phyloP scores from a whole-genome alignment of 352 stramenopile genomes.

The Phytophthora ramorum region DNA sequence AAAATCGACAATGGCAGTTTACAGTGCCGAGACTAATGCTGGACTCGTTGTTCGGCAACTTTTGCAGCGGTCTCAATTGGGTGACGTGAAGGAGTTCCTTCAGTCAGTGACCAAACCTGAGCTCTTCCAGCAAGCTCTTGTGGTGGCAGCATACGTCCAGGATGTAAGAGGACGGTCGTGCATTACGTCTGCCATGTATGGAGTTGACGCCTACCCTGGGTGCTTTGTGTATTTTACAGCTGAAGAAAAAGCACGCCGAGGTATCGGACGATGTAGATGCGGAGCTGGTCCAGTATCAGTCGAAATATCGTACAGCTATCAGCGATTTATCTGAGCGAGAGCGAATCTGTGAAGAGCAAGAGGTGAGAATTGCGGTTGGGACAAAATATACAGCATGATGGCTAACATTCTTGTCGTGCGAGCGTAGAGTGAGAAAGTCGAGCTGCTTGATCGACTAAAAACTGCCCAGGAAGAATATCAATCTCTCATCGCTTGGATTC shows the following conservation, averaged over 20 bases:
- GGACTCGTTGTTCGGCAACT: slow-evolving; percentile 58
- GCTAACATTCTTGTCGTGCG: neutral
- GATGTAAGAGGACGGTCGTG: slow-evolving; percentile 32
- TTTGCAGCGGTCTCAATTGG: slow-evolving; percentile 52
- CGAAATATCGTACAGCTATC: slow-evolving; percentile 26
- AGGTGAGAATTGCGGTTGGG: slow-evolving; percentile 22
- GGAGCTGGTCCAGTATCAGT: slow-evolving; percentile 32
- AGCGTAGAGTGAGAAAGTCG: slow-evolving; percentile 25
- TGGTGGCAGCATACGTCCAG: slow-evolving; percentile 50
- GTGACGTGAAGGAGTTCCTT: slow-evolving; percentile 47
- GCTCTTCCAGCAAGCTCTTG: slow-evolving; percentile 54
- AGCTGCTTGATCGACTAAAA: slow-evolving; percentile 39
- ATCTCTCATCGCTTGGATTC: slow-evolving; percentile 37
- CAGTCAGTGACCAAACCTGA: slow-evolving; percentile 46
- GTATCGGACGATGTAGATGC: slow-evolving; percentile 25
- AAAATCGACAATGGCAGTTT: neutral
- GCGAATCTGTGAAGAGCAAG: slow-evolving; percentile 18
- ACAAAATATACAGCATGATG: neutral
- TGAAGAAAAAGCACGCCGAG: slow-evolving; percentile 29
- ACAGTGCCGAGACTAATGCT: slow-evolving; percentile 29
- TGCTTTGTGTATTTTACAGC: slow-evolving; percentile 14
- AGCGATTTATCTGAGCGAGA: slow-evolving; percentile 39
- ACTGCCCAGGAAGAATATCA: slow-evolving; percentile 46
- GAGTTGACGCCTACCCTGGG: neutral
- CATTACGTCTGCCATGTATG: neutral